A percentile compares a stretch with the other conserved stretches of the same genome.
Evolutionary conservation across 1,284 basidiomycete genomes (phyloP).

Genomic region (Cryptococcus sp.): DNA sequence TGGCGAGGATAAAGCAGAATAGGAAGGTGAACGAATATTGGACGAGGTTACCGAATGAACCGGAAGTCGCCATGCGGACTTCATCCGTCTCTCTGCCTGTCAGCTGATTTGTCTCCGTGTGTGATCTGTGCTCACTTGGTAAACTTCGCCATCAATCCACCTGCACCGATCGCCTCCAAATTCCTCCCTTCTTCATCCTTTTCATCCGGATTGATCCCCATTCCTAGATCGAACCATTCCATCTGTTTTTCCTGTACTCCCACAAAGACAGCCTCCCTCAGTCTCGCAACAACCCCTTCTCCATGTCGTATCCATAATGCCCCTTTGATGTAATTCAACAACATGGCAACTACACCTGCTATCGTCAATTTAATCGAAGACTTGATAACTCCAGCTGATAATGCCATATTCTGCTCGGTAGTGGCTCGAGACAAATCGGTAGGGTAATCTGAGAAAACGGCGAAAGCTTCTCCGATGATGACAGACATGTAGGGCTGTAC

Average conservation of each 20-base stretch:
- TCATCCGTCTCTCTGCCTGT: constrained; percentile 82
- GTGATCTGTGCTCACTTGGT: constrained; percentile 58
- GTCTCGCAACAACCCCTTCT: constrained; percentile 67
- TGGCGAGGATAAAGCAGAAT: constrained; percentile 74
- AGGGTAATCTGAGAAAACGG: constrained; percentile 63
- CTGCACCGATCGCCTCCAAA: constrained; percentile 67
- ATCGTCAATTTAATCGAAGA: constrained; percentile 64
- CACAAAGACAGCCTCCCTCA: constrained; percentile 66
- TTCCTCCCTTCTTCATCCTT: constrained; percentile 48
- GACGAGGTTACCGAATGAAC: constrained; percentile 69
- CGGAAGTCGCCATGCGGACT: constrained; percentile 75
- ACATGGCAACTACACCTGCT: constrained; percentile 65
- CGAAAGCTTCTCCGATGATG: constrained; percentile 80
- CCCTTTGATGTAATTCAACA: constrained; percentile 69
- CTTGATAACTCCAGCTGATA: constrained; percentile 60
- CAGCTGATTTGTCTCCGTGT: constrained; percentile 1
- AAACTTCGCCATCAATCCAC: constrained; percentile 92
- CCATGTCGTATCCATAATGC: constrained; percentile 83
- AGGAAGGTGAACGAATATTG: constrained; percentile 77
- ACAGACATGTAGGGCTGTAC: constrained; percentile 91
- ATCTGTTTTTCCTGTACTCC: constrained; percentile 69
- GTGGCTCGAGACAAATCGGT: constrained; percentile 33
- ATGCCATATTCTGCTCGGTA: constrained; percentile 52
- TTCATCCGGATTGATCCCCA: constrained; percentile 60
- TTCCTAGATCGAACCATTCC: constrained; percentile 81